Conservation (phyloP, 176 grass and related monocot genomes). For the Coix lacrymajobi region DNA sequence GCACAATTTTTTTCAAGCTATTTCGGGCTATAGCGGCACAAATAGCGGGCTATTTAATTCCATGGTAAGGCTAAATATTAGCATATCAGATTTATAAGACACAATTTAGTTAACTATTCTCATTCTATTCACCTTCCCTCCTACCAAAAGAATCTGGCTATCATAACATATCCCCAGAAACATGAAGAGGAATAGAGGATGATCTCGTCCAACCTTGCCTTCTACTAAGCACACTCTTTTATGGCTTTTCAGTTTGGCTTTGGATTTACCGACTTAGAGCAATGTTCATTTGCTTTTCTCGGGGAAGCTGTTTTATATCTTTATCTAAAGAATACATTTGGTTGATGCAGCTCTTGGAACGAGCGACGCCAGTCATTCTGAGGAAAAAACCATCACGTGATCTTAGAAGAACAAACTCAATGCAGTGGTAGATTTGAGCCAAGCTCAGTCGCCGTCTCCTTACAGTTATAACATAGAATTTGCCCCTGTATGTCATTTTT, state of each 20-base stretch:
- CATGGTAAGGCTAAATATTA: background rate
- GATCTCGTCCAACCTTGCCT: background rate
- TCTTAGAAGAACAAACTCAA: slow-evolving; percentile 69
- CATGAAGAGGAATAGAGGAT: background rate
- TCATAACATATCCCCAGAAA: background rate
- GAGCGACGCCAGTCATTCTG: slow-evolving; percentile 48
- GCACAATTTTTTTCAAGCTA: too few relatives aligned
- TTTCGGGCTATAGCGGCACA: too few relatives aligned
- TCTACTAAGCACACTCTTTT: background rate
- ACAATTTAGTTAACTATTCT: background rate
- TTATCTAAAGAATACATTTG: background rate
- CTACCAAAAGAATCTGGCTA: background rate
- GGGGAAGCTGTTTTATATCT: background rate
- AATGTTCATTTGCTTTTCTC: background rate
- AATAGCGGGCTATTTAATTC: too few relatives aligned
- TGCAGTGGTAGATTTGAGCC: slow-evolving; percentile 61
- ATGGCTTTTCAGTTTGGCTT: background rate
- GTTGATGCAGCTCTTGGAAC: slow-evolving; percentile 72
- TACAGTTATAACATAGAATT: slow-evolving; percentile 26
- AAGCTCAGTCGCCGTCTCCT: background rate
- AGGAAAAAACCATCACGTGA: slow-evolving; percentile 36
- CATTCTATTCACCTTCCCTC: background rate
- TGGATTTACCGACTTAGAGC: background rate
- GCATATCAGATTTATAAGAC: background rate
- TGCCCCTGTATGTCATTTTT: slow-evolving; percentile 11